Percentiles rank a stretch among this genome's conserved stretches.
These are phyloP conservation scores for Boeremia lycopersici DNA, from an alignment of 2,329 filamentous ascomycete species.

Conservation along the genomic window DNA sequence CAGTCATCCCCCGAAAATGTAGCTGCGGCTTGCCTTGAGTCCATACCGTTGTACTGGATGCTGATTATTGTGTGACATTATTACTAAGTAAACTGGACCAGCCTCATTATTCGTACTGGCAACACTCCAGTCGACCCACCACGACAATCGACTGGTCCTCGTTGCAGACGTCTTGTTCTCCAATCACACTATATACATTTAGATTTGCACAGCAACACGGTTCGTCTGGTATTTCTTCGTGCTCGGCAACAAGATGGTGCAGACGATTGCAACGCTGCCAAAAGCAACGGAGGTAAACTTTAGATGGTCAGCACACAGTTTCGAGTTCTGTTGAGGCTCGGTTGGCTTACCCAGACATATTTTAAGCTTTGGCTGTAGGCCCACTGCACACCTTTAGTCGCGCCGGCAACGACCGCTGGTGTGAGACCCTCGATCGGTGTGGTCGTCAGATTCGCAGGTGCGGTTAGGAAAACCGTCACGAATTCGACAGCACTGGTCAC, in stretches of 20 bases:
- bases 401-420: constrained; percentile 32
- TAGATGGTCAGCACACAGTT: not conserved
- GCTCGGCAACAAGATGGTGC: constrained; percentile 37
- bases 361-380: constrained; percentile 40
- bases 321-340: not conserved
- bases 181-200: not conserved
- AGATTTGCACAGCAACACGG: constrained; percentile 39
- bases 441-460: constrained; percentile 23
- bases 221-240: constrained; percentile 44
- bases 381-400: constrained; percentile 36
- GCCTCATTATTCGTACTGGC: not conserved
- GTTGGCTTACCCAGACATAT: constrained; percentile 31
- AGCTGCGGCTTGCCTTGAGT: not conserved
- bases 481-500: constrained; percentile 44
- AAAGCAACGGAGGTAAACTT: constrained; percentile 39
- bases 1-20: not conserved
- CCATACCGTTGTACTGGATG: not conserved
- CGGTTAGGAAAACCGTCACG: constrained; percentile 40
- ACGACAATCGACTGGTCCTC: not conserved
- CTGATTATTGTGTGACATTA: not conserved
- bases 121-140: not conserved
- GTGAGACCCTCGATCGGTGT: constrained; percentile 35
- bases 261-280: constrained; percentile 37
- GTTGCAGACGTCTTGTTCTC: not conserved
- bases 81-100: not conserved